These are phyloP conservation scores for Botrytis medusae DNA, from an alignment of 2,329 filamentous ascomycete genomes.

Conservation along the genomic window DNA sequence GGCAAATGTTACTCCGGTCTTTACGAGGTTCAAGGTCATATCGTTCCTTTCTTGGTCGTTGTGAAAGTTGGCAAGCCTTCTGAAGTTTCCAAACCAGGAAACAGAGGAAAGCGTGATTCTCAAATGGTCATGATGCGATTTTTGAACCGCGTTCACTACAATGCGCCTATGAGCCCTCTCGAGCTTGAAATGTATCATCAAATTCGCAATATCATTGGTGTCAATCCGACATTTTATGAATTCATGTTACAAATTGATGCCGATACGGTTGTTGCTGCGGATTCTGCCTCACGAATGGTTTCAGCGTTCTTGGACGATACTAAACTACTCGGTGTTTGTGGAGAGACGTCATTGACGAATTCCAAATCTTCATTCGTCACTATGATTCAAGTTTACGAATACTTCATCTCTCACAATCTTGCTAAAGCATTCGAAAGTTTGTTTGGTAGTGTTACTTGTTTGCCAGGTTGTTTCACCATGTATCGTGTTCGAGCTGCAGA, in stretches of 20 bases:
- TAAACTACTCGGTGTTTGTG: slow-evolving; percentile 88
- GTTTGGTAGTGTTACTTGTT: slow-evolving; percentile 94
- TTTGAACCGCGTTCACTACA: slow-evolving; percentile 98
- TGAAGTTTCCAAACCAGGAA: slow-evolving; percentile 76
- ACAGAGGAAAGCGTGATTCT: slow-evolving; percentile 98
- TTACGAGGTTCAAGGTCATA: slow-evolving; percentile 96
- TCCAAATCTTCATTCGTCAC: slow-evolving; percentile 91
- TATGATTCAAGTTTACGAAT: slow-evolving; percentile 99
- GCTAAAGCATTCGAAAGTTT: slow-evolving; percentile 96
- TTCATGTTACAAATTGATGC: slow-evolving; percentile 96
- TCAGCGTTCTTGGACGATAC: slow-evolving; percentile 89
- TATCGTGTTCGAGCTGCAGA: slow-evolving; percentile 95
- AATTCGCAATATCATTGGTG: slow-evolving; percentile 96
- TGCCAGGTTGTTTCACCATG: slow-evolving; percentile 99
- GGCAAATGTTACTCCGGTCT: slow-evolving; percentile 97
- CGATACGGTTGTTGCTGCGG: slow-evolving; percentile 87
- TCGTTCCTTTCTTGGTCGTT: slow-evolving; percentile 94
- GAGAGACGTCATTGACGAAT: slow-evolving; percentile 91
- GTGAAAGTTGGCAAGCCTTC: slow-evolving; percentile 91
- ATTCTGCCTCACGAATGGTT: slow-evolving; percentile 90
- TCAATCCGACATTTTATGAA: slow-evolving; percentile 98
- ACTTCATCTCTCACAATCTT: slow-evolving; percentile 98
- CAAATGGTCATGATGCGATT: slow-evolving; percentile 99
- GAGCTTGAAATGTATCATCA: slow-evolving; percentile 99
- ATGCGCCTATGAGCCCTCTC: slow-evolving; percentile 90